Evolutionary conservation across 2,329 filamentous ascomycete genomes (phyloP).

Genomic region (Colletotrichum plurivorum): DNA sequence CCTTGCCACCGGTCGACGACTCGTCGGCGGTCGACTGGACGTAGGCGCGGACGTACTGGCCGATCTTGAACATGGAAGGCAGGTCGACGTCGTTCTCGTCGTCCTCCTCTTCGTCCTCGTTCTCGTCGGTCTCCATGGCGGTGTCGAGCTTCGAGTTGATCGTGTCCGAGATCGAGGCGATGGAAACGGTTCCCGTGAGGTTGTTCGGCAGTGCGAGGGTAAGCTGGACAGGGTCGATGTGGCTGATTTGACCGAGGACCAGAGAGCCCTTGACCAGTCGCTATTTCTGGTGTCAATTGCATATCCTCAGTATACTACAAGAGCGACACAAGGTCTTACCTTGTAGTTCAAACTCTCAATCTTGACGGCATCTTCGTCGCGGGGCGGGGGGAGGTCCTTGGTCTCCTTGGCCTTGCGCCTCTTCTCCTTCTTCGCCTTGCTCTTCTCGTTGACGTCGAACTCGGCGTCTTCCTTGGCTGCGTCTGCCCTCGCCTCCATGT

Average conservation of each 20-base stretch:
- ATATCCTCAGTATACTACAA: not conserved
- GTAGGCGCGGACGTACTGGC: slow-evolving; percentile 89
- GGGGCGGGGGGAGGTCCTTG: slow-evolving; percentile 61
- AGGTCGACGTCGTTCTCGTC: slow-evolving; percentile 74
- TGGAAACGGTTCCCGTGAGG: slow-evolving; percentile 87
- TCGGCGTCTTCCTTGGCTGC: slow-evolving; percentile 86
- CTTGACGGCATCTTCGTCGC: slow-evolving; percentile 72
- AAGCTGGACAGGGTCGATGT: slow-evolving; percentile 85
- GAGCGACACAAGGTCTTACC: slow-evolving; percentile 63
- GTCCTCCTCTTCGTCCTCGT: slow-evolving; percentile 69
- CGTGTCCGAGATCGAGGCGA: slow-evolving; percentile 90
- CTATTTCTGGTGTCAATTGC: slow-evolving; percentile 62
- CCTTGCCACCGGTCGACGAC: slow-evolving; percentile 68
- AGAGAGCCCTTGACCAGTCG: slow-evolving; percentile 88
- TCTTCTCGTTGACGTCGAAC: slow-evolving; percentile 65
- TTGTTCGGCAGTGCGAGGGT: slow-evolving; percentile 92
- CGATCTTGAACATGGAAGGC: slow-evolving; percentile 80
- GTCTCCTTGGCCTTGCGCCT: slow-evolving; percentile 68
- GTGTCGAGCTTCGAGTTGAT: slow-evolving; percentile 84
- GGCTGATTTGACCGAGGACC: slow-evolving; percentile 87
- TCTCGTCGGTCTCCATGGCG: slow-evolving; percentile 67
- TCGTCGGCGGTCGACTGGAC: slow-evolving; percentile 85
- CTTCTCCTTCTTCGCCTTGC: slow-evolving; percentile 66
- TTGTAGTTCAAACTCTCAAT: slow-evolving; percentile 93
- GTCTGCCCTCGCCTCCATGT: slow-evolving; percentile 92